Evolutionary conservation across 2,329 filamentous ascomycete species (phyloP).

Genomic region (Tolypocladium tropicale): DNA sequence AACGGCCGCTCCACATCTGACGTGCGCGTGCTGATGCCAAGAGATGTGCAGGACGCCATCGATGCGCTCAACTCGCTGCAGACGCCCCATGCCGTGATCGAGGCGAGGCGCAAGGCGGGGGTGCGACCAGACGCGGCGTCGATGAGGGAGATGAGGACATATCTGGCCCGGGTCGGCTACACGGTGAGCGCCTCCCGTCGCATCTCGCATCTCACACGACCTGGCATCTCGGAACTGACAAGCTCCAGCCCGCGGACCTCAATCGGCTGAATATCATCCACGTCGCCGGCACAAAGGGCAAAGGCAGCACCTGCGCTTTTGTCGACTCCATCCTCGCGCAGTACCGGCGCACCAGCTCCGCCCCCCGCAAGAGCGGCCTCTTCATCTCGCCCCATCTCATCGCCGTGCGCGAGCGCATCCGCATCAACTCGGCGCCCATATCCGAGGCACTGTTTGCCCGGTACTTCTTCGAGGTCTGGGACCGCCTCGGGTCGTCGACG

Average conservation of each 20-base stretch:
- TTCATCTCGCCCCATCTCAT: constrained; percentile 63
- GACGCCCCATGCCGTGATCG: constrained; percentile 72
- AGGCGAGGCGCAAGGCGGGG: constrained; percentile 67
- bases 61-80: constrained; percentile 81
- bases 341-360: constrained; percentile 26
- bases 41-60: constrained; percentile 63
- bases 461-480: constrained; percentile 62
- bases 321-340: constrained; percentile 50
- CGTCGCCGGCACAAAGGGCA: constrained; percentile 68
- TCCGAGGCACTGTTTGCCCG: constrained; percentile 47
- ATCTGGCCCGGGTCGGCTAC: constrained; percentile 70
- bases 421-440: constrained; percentile 48
- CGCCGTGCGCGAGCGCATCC: constrained; percentile 56
- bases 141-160: constrained; percentile 70
- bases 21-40: background rate
- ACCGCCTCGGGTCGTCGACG: constrained; percentile 33
- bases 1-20: background rate
- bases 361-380: constrained; percentile 43
- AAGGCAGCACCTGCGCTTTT: constrained; percentile 63
- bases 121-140: constrained; percentile 57
- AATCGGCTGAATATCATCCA: constrained; percentile 56
- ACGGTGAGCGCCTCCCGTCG: constrained; percentile 27
- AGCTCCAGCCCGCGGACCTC: constrained; percentile 33
- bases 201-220: background rate
- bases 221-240: background rate